A percentile compares a stretch with the other conserved stretches of the same genome.
Conservation (phyloP, 2,329 filamentous ascomycete genomes). For the Pseudopithomyces chartarum region DNA sequence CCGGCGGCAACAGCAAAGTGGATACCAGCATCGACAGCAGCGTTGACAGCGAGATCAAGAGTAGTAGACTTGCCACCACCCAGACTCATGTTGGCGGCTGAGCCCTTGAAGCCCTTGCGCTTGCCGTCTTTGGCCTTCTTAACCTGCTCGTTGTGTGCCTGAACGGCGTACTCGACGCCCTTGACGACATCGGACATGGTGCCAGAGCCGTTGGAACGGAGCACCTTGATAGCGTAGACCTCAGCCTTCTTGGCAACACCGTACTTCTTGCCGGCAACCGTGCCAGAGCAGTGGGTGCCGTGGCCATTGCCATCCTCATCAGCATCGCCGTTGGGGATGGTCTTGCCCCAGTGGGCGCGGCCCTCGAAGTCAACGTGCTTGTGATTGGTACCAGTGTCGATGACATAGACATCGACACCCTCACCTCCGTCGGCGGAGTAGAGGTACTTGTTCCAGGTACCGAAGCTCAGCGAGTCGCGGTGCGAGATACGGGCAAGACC, state of each 20-base stretch:
- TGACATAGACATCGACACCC: slow-evolving; percentile 98
- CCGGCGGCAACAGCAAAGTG: slow-evolving; percentile 98
- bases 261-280: slow-evolving; percentile 97
- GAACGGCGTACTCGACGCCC: slow-evolving; percentile 93
- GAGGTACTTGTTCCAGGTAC: slow-evolving; percentile 97
- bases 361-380: slow-evolving; percentile 97
- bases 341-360: slow-evolving; percentile 95
- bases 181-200: slow-evolving; percentile 99
- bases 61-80: slow-evolving; percentile 95
- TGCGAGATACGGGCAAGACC: slow-evolving; percentile 98
- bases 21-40: slow-evolving; percentile 86
- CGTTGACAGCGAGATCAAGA: slow-evolving; percentile 91
- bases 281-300: slow-evolving; percentile 98
- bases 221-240: slow-evolving; percentile 96
- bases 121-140: slow-evolving; percentile 83
- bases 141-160: slow-evolving; percentile 75
- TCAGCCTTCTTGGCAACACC: slow-evolving; percentile 99
- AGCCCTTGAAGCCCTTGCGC: slow-evolving; percentile 98
- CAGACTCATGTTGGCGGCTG: slow-evolving; percentile 98
- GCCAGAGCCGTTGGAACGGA: slow-evolving; percentile 94
- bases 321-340: slow-evolving; percentile 81
- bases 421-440: slow-evolving; percentile 89
- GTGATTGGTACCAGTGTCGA: slow-evolving; percentile 94
- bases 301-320: slow-evolving; percentile 97
- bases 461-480: slow-evolving; percentile 83